phyloP scores from a whole-genome alignment of 352 stramenopile genomes.

The Salisapilia sapeloensis region DNA sequence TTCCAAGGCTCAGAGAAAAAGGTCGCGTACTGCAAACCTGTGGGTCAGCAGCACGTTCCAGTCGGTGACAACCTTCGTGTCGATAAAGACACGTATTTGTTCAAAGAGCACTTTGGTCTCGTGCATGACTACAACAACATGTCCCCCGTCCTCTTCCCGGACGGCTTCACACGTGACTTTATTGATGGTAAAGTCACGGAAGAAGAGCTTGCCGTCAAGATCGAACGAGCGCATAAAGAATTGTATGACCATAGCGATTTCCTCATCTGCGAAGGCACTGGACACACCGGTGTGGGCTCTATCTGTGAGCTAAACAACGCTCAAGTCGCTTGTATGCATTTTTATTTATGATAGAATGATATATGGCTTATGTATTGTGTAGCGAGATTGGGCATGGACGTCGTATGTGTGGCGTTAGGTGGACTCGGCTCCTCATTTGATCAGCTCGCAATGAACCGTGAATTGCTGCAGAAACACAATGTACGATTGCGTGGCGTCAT shows the following conservation, averaged over 20 bases:
- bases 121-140: slow-evolving; percentile 94
- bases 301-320: slow-evolving; percentile 86
- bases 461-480: slow-evolving; percentile 65
- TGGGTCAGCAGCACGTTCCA: slow-evolving; percentile 88
- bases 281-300: slow-evolving; percentile 81
- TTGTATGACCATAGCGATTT: slow-evolving; percentile 82
- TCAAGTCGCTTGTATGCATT: slow-evolving; percentile 54
- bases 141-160: slow-evolving; percentile 94
- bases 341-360: not conserved
- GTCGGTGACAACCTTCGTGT: slow-evolving; percentile 74
- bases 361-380: not conserved
- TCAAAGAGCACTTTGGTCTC: slow-evolving; percentile 94
- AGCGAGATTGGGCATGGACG: slow-evolving; percentile 68
- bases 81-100: slow-evolving; percentile 87
- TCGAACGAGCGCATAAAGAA: slow-evolving; percentile 63
- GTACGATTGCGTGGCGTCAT: slow-evolving; percentile 65
- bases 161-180: slow-evolving; percentile 93
- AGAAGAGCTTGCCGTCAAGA: slow-evolving; percentile 56
- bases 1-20: slow-evolving; percentile 51
- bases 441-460: slow-evolving; percentile 70
- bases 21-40: slow-evolving; percentile 90
- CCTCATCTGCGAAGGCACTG: slow-evolving; percentile 90
- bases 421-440: slow-evolving; percentile 76
- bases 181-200: slow-evolving; percentile 91
- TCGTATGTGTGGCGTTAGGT: slow-evolving; percentile 61